Percentiles rank a stretch among this genome's conserved stretches.
Conservation (phyloP, 2,329 filamentous ascomycete genomes). For the Aspergillus sp. region DNA sequence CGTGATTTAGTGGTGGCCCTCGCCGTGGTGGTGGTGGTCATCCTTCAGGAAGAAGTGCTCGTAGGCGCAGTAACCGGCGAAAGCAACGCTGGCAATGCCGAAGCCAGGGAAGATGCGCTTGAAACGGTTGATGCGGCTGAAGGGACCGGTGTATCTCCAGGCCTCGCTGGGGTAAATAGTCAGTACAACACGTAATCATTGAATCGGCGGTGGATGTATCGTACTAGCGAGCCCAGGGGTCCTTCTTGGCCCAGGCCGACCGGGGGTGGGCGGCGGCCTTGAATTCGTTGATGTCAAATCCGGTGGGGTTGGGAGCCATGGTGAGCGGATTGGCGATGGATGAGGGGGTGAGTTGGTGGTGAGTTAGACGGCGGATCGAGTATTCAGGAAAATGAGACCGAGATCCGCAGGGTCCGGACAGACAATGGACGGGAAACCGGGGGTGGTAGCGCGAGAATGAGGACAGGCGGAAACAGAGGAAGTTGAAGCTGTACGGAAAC, state of each 20-base stretch:
- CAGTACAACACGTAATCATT: slow-evolving; percentile 13
- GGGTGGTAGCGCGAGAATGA: background rate
- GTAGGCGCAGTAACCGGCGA: slow-evolving; percentile 83
- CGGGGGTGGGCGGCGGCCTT: slow-evolving; percentile 67
- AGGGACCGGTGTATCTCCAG: slow-evolving; percentile 90
- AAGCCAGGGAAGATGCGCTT: slow-evolving; percentile 83
- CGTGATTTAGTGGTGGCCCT: slow-evolving; percentile 57
- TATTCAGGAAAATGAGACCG: slow-evolving; percentile 1
- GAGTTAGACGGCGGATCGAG: slow-evolving; percentile 14
- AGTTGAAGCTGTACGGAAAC: slow-evolving; percentile 25
- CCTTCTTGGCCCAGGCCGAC: slow-evolving; percentile 52
- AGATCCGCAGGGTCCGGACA: slow-evolving; percentile 18
- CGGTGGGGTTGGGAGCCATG: slow-evolving; percentile 73
- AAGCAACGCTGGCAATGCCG: slow-evolving; percentile 88
- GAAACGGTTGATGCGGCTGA: slow-evolving; percentile 87
- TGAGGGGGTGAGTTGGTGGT: slow-evolving; percentile 2
- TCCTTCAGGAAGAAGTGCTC: slow-evolving; percentile 85
- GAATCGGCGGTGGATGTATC: slow-evolving; percentile 23
- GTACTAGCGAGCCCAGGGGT: slow-evolving; percentile 66
- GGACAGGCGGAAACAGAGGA: slow-evolving; percentile 16
- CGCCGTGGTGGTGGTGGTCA: slow-evolving; percentile 56
- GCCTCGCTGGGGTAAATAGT: slow-evolving; percentile 67
- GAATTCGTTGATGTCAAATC: slow-evolving; percentile 85
- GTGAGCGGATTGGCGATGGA: slow-evolving; percentile 31
- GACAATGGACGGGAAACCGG: slow-evolving; percentile 15